Percentiles rank a stretch among this genome's conserved stretches.
Evolutionary conservation across 768 basidiomycete species (phyloP).

Genomic region (Lactarius deliciosus): DNA sequence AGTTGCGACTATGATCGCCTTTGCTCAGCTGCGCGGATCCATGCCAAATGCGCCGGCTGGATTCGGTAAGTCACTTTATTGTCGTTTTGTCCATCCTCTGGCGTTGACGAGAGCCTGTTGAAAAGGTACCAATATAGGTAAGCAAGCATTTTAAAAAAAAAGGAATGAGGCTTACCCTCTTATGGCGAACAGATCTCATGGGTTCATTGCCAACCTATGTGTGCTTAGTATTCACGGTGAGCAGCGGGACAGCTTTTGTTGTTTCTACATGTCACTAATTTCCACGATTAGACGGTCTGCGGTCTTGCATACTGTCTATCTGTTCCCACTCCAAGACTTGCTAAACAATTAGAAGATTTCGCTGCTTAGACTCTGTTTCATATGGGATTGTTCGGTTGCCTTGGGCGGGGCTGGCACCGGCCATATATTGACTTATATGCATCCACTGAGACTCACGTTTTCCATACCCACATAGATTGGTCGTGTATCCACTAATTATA

Average conservation of each 20-base stretch:
- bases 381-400: too few species aligned
- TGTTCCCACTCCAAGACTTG: neutral
- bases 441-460: neutral
- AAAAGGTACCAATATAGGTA: conserved; percentile 20
- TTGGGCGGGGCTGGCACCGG: neutral
- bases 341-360: neutral
- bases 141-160: neutral
- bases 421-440: neutral
- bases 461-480: neutral
- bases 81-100: too few species aligned
- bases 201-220: conserved; percentile 23
- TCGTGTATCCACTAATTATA: neutral
- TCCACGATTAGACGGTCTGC: neutral
- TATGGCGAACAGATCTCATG: conserved; percentile 10
- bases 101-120: neutral
- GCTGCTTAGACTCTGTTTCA: neutral
- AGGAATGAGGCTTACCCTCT: neutral
- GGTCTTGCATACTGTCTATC: conserved; percentile 17
- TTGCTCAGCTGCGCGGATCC: conserved; percentile 32
- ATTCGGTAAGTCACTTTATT: conserved; percentile 28
- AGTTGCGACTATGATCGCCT: conserved; percentile 34
- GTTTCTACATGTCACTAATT: neutral
- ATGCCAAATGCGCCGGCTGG: conserved; percentile 33
- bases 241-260: neutral
- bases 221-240: conserved; percentile 20